Evolutionary conservation across 345 rosid species (phyloP).

Genomic region (Aethionema arabicum): DNA sequence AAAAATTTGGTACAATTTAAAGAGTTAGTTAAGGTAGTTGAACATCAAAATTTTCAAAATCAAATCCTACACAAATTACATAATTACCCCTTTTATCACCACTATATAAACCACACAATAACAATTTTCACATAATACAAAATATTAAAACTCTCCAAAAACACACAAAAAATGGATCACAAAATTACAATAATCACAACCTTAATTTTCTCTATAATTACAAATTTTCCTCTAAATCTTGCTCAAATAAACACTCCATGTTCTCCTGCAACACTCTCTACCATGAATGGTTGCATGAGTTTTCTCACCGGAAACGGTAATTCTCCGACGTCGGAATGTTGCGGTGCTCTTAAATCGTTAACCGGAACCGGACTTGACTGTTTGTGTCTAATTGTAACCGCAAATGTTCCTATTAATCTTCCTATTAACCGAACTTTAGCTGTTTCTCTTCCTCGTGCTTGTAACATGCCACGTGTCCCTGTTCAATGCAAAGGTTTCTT

Average conservation of each 20-base stretch:
- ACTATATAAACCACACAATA: constrained; percentile 9
- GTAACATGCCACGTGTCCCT: constrained; percentile 73
- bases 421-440: constrained; percentile 81
- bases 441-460: constrained; percentile 77
- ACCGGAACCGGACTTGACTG: constrained; percentile 62
- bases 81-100: neutral
- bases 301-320: constrained; percentile 62
- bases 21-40: constrained; percentile 41
- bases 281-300: constrained; percentile 67
- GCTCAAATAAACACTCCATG: constrained; percentile 62
- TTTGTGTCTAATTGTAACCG: constrained; percentile 65
- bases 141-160: constrained; percentile 3
- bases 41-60: constrained; percentile 25
- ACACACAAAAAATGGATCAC: constrained; percentile 15
- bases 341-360: constrained; percentile 61
- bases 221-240: constrained; percentile 33
- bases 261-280: constrained; percentile 48
- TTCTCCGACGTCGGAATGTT: constrained; percentile 59
- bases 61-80: constrained; percentile 14
- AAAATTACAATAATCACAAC: constrained; percentile 1
- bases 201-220: constrained; percentile 9
- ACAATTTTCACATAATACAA: constrained; percentile 13
- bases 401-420: constrained; percentile 58
- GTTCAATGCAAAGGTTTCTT: constrained; percentile 69
- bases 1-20: constrained; percentile 1